Evolutionary conservation across 2,329 filamentous ascomycete genomes (phyloP).

Genomic region (Didymella pinodella): DNA sequence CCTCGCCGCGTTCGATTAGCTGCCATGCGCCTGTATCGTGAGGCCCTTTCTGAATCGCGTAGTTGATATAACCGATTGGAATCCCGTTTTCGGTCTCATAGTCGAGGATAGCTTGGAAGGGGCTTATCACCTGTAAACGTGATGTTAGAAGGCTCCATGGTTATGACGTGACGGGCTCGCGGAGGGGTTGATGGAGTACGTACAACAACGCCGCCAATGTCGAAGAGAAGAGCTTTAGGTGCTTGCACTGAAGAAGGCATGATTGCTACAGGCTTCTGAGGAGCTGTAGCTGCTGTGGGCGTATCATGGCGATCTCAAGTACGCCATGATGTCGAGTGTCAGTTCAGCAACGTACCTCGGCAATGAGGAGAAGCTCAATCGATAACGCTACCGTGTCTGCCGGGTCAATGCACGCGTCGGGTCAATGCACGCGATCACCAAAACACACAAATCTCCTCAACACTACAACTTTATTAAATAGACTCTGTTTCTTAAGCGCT

Average conservation of each 20-base stretch:
- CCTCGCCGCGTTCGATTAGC: conserved; percentile 82
- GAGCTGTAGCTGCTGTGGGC: conserved; percentile 11
- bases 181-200: conserved; percentile 52
- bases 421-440: too few relatives aligned
- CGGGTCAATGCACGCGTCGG: too few relatives aligned
- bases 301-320: conserved; percentile 29
- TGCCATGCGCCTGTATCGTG: conserved; percentile 84
- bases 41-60: conserved; percentile 79
- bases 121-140: conserved; percentile 78
- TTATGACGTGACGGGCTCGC: not conserved
- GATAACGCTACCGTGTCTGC: too few relatives aligned
- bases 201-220: conserved; percentile 97
- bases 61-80: conserved; percentile 89
- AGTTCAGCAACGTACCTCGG: conserved; percentile 33
- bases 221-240: conserved; percentile 70
- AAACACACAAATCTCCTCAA: too few relatives aligned
- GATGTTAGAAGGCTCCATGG: not conserved
- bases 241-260: conserved; percentile 25
- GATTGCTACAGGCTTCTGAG: not conserved
- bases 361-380: conserved; percentile 31
- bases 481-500: too few relatives aligned
- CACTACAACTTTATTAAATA: too few relatives aligned
- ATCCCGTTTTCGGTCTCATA: conserved; percentile 82
- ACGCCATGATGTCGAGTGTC: conserved; percentile 27
- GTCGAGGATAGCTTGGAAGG: conserved; percentile 90